phyloP scores from a whole-genome alignment of 1,139 yeast genomes.

The Lodderomyces theae region DNA sequence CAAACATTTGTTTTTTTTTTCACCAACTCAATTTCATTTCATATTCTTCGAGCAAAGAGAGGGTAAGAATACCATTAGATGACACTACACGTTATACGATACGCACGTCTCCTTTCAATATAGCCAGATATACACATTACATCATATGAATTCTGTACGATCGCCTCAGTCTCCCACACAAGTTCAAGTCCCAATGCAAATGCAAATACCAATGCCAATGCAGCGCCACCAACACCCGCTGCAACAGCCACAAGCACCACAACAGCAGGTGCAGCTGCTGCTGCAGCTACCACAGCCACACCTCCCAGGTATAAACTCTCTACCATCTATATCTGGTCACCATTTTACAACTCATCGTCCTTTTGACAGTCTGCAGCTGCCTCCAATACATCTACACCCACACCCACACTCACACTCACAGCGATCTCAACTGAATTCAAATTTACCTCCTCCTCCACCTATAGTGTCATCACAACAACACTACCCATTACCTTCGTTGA shows the following conservation, averaged over 20 bases:
- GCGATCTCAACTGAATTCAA: neutral
- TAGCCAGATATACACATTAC: no score
- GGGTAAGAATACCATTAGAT: no score
- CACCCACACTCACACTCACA: conserved; percentile 4
- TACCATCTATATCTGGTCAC: conserved; percentile 4
- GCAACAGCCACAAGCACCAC: conserved; percentile 6
- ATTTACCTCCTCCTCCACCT: conserved; percentile 5
- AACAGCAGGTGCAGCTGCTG: no score
- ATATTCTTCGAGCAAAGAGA: no score
- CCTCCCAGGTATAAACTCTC: conserved; percentile 3
- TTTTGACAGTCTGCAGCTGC: neutral
- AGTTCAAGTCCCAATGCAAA: no score
- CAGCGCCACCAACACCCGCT: conserved; percentile 7
- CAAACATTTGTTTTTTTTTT: no score
- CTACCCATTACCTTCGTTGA: conserved; percentile 11
- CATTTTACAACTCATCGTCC: conserved; percentile 1
- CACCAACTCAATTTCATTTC: no score
- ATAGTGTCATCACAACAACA: conserved; percentile 7
- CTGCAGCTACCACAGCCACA: conserved; percentile 5
- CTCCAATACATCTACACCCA: conserved; percentile 1
- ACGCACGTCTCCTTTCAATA: no score
- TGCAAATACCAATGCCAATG: conserved; percentile 2
- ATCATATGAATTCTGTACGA: conserved; percentile 1
- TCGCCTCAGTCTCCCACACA: neutral
- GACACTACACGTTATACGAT: no score